phyloP scores from a whole-genome alignment of 2,329 filamentous ascomycete genomes.

The Aspergillus sp. region DNA sequence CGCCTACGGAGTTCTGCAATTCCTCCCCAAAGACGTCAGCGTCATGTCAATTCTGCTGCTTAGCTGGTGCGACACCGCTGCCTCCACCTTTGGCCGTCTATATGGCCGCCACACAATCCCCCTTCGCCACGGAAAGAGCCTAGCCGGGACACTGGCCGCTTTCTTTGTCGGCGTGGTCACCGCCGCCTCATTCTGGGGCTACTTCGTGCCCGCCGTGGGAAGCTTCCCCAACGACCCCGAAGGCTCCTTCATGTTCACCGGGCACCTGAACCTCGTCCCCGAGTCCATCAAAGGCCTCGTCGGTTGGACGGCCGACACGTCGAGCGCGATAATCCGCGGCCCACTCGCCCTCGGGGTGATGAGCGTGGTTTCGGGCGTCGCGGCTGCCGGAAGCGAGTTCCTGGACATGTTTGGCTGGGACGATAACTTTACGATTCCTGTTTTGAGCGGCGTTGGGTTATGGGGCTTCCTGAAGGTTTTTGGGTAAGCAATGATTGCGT shows the following conservation, averaged over 20 bases:
- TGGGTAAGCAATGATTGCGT: too few relatives aligned
- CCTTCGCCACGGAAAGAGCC: constrained; percentile 77
- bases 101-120: constrained; percentile 84
- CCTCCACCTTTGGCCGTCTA: constrained; percentile 82
- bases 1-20: constrained; percentile 73
- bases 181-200: constrained; percentile 80
- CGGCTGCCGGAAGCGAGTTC: constrained; percentile 81
- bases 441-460: constrained; percentile 77
- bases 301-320: constrained; percentile 49
- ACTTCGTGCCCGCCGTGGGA: constrained; percentile 60
- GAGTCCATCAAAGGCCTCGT: constrained; percentile 47
- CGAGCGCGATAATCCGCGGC: constrained; percentile 54
- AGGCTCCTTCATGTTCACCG: constrained; percentile 72
- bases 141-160: constrained; percentile 80
- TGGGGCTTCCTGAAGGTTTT: constrained; percentile 89
- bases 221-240: constrained; percentile 59
- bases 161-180: constrained; percentile 74
- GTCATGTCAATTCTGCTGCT: constrained; percentile 82
- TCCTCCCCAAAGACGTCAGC: constrained; percentile 87
- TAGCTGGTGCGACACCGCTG: constrained; percentile 96
- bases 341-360: constrained; percentile 65
- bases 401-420: constrained; percentile 90
- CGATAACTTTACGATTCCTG: constrained; percentile 93
- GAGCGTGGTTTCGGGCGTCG: constrained; percentile 78
- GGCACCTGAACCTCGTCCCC: constrained; percentile 60